Conservation (phyloP, 805 yeast genomes). For the Ogataea minuta region DNA sequence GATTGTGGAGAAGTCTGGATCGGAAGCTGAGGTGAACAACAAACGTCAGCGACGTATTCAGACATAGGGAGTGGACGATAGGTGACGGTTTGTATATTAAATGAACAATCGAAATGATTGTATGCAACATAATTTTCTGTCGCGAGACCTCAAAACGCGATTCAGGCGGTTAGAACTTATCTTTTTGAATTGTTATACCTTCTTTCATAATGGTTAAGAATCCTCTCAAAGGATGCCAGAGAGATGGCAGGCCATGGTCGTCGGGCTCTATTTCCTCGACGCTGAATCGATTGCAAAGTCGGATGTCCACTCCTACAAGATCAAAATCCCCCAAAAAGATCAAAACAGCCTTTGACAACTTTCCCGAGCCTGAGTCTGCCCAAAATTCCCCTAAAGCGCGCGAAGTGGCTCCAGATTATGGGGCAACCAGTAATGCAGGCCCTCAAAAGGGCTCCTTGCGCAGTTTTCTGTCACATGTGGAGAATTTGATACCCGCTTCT, state of each 20-base stretch:
- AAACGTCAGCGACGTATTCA: constrained; percentile 18
- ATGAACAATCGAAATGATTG: not conserved
- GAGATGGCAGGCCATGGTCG: constrained; percentile 18
- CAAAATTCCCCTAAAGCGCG: not conserved
- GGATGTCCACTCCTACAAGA: constrained; percentile 18
- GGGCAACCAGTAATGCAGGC: constrained; percentile 3
- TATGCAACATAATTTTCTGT: constrained; percentile 1
- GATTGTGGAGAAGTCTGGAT: constrained; percentile 29
- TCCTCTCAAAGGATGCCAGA: constrained; percentile 4
- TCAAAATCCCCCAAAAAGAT: constrained; percentile 22
- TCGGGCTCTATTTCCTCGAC: constrained; percentile 19
- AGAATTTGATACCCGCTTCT: constrained; percentile 10
- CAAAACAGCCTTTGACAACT: constrained; percentile 20
- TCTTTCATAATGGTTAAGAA: constrained; percentile 11
- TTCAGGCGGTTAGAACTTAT: constrained; percentile 4
- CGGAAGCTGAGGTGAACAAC: constrained; percentile 23
- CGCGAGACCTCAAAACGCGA: constrained; percentile 4
- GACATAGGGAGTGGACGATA: not conserved
- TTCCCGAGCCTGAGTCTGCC: constrained; percentile 12
- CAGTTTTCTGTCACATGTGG: constrained; percentile 13
- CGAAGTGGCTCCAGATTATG: constrained; percentile 5
- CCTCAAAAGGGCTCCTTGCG: constrained; percentile 12
- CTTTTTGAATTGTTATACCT: not conserved
- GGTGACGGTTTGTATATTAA: not conserved
- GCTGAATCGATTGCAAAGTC: constrained; percentile 16